Evolutionary conservation across 371 early-diverging fungal genomes (phyloP).

Genomic region (Mucor lusitanicus): DNA sequence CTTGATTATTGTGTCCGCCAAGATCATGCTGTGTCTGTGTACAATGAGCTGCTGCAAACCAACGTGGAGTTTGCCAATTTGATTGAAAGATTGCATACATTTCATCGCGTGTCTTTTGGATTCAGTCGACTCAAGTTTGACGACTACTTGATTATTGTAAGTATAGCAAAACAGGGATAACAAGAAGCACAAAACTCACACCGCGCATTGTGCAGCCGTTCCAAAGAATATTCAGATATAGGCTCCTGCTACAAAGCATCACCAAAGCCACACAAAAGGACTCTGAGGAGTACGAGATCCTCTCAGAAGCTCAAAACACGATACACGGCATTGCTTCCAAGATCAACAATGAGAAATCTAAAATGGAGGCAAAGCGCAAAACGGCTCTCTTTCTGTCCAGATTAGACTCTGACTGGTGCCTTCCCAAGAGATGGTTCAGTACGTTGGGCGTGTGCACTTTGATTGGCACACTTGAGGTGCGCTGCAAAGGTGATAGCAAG

Average conservation of each 20-base stretch:
- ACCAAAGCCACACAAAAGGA: constrained; percentile 36
- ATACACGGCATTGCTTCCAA: constrained; percentile 34
- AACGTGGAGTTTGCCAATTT: constrained; percentile 25
- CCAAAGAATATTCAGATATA: constrained; percentile 48
- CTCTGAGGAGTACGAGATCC: constrained; percentile 25
- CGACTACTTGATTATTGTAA: constrained; percentile 51
- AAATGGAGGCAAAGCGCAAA: constrained; percentile 37
- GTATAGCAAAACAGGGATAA: not conserved
- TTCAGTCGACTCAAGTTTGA: constrained; percentile 36
- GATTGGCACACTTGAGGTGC: constrained; percentile 48
- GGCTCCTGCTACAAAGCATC: constrained; percentile 39
- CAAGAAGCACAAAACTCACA: no score
- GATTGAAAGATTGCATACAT: constrained; percentile 28
- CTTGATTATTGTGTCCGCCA: constrained; percentile 46
- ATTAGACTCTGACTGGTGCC: constrained; percentile 40
- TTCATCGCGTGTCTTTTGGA: constrained; percentile 22
- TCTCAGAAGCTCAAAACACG: constrained; percentile 30
- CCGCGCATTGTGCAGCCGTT: constrained; percentile 32
- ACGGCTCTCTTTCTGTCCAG: constrained; percentile 41
- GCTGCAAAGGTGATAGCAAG: constrained; percentile 19
- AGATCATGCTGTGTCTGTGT: constrained; percentile 34
- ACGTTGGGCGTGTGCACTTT: constrained; percentile 39
- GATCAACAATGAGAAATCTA: constrained; percentile 35
- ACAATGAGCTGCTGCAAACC: constrained; percentile 29
- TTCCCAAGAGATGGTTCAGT: constrained; percentile 39